Conservation (phyloP, 257 asterid species). For the Buddleja alternifolia region DNA sequence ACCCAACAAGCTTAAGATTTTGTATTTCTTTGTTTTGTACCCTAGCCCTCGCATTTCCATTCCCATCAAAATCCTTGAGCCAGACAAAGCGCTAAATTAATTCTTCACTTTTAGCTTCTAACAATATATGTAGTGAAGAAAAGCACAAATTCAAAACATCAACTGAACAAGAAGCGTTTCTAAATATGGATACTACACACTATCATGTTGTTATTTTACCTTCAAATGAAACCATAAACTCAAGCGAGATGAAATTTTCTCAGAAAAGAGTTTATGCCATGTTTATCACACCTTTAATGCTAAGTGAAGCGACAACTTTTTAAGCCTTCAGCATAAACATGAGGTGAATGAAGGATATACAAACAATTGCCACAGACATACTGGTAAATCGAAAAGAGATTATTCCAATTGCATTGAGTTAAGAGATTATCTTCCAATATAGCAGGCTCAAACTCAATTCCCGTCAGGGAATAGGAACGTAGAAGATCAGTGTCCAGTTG, state of each 20-base stretch:
- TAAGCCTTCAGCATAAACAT: neutral
- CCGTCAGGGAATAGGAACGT: neutral
- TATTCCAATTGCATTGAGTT: neutral
- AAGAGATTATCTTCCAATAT: neutral
- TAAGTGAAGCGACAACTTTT: neutral
- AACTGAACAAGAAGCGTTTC: no score
- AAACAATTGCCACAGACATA: slow-evolving; percentile 16
- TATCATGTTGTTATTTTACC: neutral
- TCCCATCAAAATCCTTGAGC: no score
- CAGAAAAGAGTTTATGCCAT: neutral
- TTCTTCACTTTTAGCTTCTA: slow-evolving; percentile 3
- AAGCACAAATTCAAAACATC: neutral
- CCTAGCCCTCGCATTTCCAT: no score
- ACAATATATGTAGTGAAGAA: neutral
- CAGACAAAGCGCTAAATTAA: no score
- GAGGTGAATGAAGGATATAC: neutral
- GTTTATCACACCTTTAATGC: neutral
- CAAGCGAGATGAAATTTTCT: neutral
- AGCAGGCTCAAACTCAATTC: neutral
- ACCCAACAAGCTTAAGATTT: no score
- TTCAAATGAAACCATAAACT: neutral
- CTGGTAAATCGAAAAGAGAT: neutral
- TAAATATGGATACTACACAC: neutral
- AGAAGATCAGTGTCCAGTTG: neutral
- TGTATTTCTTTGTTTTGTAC: no score